phyloP scores from a whole-genome alignment of 2,329 filamentous ascomycete genomes.

The Exophiala sideris region DNA sequence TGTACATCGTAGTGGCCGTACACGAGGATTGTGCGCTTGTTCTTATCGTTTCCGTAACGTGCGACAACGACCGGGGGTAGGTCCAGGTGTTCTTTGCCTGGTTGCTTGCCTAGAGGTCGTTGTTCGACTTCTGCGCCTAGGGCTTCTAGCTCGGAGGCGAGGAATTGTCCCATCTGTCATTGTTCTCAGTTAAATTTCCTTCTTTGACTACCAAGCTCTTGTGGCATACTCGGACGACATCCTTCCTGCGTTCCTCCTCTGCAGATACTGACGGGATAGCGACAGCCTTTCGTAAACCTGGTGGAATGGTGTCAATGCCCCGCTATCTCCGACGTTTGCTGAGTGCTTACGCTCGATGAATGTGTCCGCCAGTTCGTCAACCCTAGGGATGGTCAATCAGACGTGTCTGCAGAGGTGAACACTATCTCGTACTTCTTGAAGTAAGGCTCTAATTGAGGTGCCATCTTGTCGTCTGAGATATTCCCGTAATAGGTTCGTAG shows the following conservation, averaged over 20 bases:
- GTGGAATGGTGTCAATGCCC: slow-evolving; percentile 9
- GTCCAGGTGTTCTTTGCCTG: slow-evolving; percentile 82
- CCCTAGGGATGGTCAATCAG: slow-evolving; percentile 38
- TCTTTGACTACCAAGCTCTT: neutral
- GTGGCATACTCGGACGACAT: slow-evolving; percentile 71
- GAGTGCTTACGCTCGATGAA: slow-evolving; percentile 72
- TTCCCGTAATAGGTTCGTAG: slow-evolving; percentile 43
- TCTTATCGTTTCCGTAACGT: slow-evolving; percentile 86
- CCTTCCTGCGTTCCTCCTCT: slow-evolving; percentile 79
- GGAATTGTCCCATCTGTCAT: slow-evolving; percentile 79
- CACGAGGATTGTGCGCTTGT: slow-evolving; percentile 90
- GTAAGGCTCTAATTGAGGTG: slow-evolving; percentile 83
- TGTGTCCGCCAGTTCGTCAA: slow-evolving; percentile 71
- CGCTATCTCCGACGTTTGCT: neutral
- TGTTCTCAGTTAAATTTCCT: neutral
- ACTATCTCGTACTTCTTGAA: slow-evolving; percentile 66
- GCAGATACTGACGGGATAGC: slow-evolving; percentile 95
- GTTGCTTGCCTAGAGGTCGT: slow-evolving; percentile 84
- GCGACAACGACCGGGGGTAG: slow-evolving; percentile 90
- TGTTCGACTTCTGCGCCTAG: slow-evolving; percentile 87
- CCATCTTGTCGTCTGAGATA: slow-evolving; percentile 64
- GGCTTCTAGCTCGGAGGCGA: slow-evolving; percentile 74
- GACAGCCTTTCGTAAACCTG: slow-evolving; percentile 76
- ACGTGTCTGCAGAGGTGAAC: neutral
- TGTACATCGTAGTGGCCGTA: slow-evolving; percentile 99